Conservation (phyloP, 2,329 filamentous ascomycete genomes). For the Fusarium sp. region DNA sequence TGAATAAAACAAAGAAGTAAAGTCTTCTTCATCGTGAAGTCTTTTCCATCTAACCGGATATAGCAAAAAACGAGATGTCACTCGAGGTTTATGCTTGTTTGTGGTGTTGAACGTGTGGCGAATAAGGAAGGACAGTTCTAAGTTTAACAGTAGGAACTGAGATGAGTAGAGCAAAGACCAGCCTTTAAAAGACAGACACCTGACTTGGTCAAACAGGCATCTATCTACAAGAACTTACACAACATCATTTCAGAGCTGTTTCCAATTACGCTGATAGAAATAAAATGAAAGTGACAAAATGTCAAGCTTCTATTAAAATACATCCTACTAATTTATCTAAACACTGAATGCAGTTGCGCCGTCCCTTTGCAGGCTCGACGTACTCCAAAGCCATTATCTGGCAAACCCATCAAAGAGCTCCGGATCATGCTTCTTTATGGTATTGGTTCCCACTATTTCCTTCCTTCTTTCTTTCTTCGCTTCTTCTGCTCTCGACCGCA, state of each 20-base stretch:
- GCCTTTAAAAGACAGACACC: constrained; percentile 5
- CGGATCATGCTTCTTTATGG: constrained; percentile 42
- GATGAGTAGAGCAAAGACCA: constrained; percentile 14
- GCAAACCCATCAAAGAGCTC: constrained; percentile 24
- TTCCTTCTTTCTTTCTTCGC: constrained; percentile 38
- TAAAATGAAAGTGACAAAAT: constrained; percentile 21
- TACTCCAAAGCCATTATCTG: constrained; percentile 20
- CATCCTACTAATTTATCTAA: constrained; percentile 52
- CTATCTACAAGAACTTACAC: not conserved
- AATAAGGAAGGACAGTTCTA: constrained; percentile 23
- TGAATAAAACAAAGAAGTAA: constrained; percentile 86
- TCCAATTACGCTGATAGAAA: not conserved
- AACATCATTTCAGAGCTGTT: not conserved
- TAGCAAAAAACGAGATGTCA: not conserved
- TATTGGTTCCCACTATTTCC: constrained; percentile 43
- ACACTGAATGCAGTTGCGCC: constrained; percentile 43
- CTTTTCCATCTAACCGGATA: constrained; percentile 17
- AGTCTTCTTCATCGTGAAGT: constrained; percentile 72
- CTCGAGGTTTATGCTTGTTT: not conserved
- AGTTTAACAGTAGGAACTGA: not conserved
- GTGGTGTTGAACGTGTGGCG: constrained; percentile 14
- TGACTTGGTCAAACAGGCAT: constrained; percentile 9
- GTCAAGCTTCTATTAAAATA: constrained; percentile 58
- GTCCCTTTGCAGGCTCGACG: constrained; percentile 38
- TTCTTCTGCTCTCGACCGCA: constrained; percentile 45